phyloP scores from a whole-genome alignment of 768 basidiomycete species.

The Leccinum subgranulosum region DNA sequence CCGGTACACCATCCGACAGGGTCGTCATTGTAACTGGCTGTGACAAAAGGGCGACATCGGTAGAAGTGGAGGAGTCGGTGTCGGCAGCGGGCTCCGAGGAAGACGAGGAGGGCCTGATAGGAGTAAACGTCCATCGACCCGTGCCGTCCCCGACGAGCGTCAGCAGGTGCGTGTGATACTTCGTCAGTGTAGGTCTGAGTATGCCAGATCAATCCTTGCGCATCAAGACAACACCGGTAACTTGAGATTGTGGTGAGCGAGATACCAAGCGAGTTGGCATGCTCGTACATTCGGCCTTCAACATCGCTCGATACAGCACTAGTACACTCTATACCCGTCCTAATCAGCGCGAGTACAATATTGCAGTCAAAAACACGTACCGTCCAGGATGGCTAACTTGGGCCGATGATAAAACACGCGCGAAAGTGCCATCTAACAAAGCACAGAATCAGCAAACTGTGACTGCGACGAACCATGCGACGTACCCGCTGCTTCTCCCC shows the following conservation, averaged over 20 bases:
- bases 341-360: not conserved
- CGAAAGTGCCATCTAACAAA: constrained; percentile 77
- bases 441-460: constrained; percentile 1
- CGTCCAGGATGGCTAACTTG: constrained; percentile 81
- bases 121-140: too few species aligned
- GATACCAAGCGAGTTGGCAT: constrained; percentile 83
- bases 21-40: not conserved
- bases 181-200: constrained; percentile 69
- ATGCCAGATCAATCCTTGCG: not conserved
- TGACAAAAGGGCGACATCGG: not conserved
- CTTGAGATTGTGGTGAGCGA: constrained; percentile 88
- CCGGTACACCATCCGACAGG: not conserved
- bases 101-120: not conserved
- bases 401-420: constrained; percentile 89
- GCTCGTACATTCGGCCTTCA: constrained; percentile 94
- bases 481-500: constrained; percentile 86
- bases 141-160: too few species aligned
- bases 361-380: constrained; percentile 40
- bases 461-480: not conserved
- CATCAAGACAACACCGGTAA: too few species aligned
- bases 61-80: not conserved
- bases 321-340: constrained; percentile 68
- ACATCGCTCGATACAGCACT: constrained; percentile 96
- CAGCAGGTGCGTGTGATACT: constrained; percentile 72
- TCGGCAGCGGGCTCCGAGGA: not conserved